Conservation (phyloP, 2,329 filamentous ascomycete genomes). For the Colletotrichum sublineola region DNA sequence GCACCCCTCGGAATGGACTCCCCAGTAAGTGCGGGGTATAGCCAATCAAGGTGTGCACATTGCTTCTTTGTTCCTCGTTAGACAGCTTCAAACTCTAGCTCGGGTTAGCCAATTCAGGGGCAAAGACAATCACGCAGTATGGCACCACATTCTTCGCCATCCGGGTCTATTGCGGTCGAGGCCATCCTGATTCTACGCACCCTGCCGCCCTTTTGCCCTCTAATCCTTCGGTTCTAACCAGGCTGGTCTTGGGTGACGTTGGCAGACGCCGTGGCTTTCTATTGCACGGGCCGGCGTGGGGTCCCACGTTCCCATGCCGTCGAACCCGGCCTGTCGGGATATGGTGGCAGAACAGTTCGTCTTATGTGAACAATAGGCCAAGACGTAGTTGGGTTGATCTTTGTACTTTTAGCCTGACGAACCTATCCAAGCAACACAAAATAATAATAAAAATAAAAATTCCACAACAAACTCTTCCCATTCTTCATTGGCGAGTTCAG, state of each 20-base stretch:
- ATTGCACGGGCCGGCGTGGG: slow-evolving; percentile 2
- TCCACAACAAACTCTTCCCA: background rate
- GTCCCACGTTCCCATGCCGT: slow-evolving; percentile 11
- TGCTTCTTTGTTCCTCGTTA: slow-evolving; percentile 2
- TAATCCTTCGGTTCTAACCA: background rate
- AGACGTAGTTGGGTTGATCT: background rate
- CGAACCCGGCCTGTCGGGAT: slow-evolving; percentile 8
- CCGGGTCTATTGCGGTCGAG: background rate
- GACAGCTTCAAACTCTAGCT: slow-evolving; percentile 19
- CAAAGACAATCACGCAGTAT: background rate
- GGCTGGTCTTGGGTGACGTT: background rate
- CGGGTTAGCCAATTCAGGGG: slow-evolving; percentile 2
- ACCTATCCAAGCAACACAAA: background rate
- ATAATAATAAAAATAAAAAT: background rate
- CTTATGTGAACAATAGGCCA: background rate
- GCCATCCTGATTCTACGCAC: background rate
- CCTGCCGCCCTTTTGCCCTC: background rate
- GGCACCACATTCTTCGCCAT: background rate
- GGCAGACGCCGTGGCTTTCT: background rate
- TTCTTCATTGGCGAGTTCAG: background rate
- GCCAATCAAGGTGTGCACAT: slow-evolving; percentile 11
- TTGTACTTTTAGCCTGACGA: background rate
- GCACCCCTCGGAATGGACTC: background rate
- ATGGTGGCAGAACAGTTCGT: background rate
- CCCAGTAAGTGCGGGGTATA: slow-evolving; percentile 7